Conservation (phyloP, 768 basidiomycete genomes). For the Lentinula detonsa region DNA sequence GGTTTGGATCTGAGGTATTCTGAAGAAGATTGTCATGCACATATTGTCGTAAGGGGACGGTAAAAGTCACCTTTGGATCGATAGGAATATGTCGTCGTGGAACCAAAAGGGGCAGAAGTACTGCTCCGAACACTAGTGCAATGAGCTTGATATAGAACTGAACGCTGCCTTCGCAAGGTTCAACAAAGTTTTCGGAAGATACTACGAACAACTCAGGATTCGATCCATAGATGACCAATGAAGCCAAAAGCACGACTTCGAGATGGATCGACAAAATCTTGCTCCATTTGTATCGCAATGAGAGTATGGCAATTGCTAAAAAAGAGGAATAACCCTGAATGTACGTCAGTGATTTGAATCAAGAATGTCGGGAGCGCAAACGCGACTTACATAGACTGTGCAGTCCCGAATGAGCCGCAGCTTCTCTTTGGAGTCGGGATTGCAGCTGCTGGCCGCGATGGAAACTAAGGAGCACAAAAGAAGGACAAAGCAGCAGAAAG, state of each 20-base stretch:
- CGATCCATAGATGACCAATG: conserved; percentile 41
- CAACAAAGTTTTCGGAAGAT: conserved; percentile 40
- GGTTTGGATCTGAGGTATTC: conserved; percentile 12
- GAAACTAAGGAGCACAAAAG: neutral
- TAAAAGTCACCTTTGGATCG: conserved; percentile 29
- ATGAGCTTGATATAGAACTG: conserved; percentile 18
- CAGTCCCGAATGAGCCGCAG: neutral
- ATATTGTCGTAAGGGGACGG: neutral
- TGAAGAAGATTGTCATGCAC: neutral
- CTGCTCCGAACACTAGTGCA: conserved; percentile 31
- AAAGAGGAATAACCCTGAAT: neutral
- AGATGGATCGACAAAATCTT: neutral
- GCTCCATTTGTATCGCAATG: neutral
- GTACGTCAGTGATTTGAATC: no score
- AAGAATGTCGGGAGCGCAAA: neutral
- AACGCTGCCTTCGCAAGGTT: conserved; percentile 24
- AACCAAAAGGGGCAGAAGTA: conserved; percentile 45
- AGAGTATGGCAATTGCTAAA: neutral
- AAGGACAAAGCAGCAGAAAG: neutral
- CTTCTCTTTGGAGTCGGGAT: no score
- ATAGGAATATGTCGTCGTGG: conserved; percentile 47
- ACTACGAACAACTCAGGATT: conserved; percentile 49
- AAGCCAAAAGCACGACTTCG: conserved; percentile 16
- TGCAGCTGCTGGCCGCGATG: neutral
- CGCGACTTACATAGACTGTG: neutral